Evolutionary conservation across 306 rosid species (phyloP).

Genomic region (Lathyrus tuberosus): DNA sequence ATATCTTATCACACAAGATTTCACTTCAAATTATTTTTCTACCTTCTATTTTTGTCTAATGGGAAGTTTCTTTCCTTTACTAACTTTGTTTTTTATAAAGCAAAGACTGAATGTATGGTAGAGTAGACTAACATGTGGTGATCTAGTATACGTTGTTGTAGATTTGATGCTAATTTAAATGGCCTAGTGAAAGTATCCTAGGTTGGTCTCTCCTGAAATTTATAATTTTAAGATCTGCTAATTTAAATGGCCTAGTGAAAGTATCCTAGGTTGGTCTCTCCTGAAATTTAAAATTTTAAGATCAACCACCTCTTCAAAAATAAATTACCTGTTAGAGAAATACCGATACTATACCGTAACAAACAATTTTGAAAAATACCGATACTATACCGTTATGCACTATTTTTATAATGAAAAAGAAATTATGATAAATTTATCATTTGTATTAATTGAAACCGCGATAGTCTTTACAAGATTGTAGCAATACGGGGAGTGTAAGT

Average conservation of each 20-base stretch:
- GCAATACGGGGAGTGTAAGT: too few species aligned
- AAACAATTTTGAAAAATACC: too few species aligned
- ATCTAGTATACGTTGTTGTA: neutral
- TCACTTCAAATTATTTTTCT: slow-evolving; percentile 5
- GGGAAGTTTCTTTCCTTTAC: slow-evolving; percentile 14
- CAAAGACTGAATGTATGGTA: slow-evolving; percentile 2
- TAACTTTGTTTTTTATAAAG: slow-evolving; percentile 24
- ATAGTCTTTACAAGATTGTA: too few species aligned
- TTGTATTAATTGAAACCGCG: too few species aligned
- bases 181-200: neutral
- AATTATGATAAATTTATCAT: too few species aligned
- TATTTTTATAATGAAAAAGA: too few species aligned
- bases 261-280: neutral
- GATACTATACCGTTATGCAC: too few species aligned
- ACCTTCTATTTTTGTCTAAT: slow-evolving; percentile 19
- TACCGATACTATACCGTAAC: too few species aligned
- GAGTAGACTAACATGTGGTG: slow-evolving; percentile 19
- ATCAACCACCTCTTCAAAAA: too few species aligned
- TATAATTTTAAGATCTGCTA: neutral
- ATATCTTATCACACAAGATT: slow-evolving; percentile 41
- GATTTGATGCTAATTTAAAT: neutral
- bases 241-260: neutral
- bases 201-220: neutral
- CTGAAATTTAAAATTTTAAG: neutral
- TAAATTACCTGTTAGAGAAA: too few species aligned